Evolutionary conservation across 2,329 filamentous ascomycete species (phyloP).

Genomic region (Podosphaera fusca): DNA sequence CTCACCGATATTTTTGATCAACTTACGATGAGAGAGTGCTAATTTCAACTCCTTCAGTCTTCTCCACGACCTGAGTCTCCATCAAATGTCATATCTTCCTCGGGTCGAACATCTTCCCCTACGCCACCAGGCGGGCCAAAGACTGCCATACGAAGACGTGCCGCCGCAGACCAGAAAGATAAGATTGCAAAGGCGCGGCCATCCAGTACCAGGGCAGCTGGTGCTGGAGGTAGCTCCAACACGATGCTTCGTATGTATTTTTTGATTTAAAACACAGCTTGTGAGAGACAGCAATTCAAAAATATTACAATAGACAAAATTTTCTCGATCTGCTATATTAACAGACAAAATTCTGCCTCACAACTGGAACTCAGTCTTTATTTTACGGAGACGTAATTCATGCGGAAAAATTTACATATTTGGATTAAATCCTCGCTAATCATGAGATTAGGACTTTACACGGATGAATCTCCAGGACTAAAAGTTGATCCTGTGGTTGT

Average conservation of each 20-base stretch:
- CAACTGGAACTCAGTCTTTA: too few species aligned
- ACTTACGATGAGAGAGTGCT: background rate
- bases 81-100: constrained; percentile 31
- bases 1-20: too few species aligned
- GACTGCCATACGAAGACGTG: constrained; percentile 83
- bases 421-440: too few species aligned
- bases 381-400: too few species aligned
- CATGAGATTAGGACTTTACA: constrained; percentile 52
- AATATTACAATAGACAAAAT: too few species aligned
- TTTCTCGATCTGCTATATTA: too few species aligned
- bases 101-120: constrained; percentile 56
- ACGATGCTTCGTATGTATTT: constrained; percentile 78
- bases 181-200: constrained; percentile 86
- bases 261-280: background rate
- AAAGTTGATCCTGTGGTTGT: constrained; percentile 98
- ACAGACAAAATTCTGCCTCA: too few species aligned
- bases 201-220: constrained; percentile 75
- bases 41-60: constrained; percentile 8
- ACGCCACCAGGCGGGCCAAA: constrained; percentile 81
- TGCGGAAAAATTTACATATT: too few species aligned
- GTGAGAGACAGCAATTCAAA: background rate
- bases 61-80: constrained; percentile 28
- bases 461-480: constrained; percentile 87
- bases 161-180: constrained; percentile 92
- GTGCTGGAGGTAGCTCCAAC: constrained; percentile 85